These are phyloP conservation scores for Xylaria flabelliformis DNA, from an alignment of 495 filamentous ascomycete genomes.

Conservation along the genomic window DNA sequence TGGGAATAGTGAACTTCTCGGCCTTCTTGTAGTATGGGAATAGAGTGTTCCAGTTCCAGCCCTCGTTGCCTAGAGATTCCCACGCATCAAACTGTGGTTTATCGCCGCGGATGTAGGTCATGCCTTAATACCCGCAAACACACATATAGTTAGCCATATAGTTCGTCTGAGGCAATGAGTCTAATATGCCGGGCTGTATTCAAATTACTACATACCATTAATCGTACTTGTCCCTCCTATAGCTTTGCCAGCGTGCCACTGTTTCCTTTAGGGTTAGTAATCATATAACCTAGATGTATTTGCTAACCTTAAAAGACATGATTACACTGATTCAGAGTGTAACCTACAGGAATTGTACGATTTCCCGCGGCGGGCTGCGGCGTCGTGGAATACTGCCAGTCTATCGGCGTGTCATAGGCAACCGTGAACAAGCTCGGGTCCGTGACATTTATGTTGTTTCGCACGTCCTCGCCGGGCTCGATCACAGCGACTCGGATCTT, in stretches of 20 bases:
- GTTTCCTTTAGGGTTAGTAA: neutral
- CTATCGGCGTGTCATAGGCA: conserved; percentile 53
- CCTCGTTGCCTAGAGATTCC: conserved; percentile 60
- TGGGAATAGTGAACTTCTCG: conserved; percentile 48
- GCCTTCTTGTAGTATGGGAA: conserved; percentile 54
- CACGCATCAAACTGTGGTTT: conserved; percentile 65
- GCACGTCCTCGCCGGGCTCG: conserved; percentile 59
- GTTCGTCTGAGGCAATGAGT: neutral
- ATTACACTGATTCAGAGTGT: neutral
- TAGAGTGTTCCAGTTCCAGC: conserved; percentile 63
- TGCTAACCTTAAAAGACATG: neutral
- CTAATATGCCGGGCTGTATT: neutral
- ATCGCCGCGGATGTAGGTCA: conserved; percentile 61
- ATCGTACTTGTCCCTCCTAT: conserved; percentile 60
- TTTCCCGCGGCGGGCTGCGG: conserved; percentile 51
- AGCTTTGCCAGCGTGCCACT: conserved; percentile 56
- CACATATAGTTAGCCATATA: neutral
- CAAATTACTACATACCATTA: conserved; percentile 48
- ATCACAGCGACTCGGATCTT: conserved; percentile 57
- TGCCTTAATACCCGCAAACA: conserved; percentile 39
- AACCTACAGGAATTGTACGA: conserved; percentile 33
- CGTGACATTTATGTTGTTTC: conserved; percentile 58
- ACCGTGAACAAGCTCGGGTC: conserved; percentile 45
- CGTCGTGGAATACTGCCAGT: conserved; percentile 59
- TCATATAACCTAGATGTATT: neutral